Conservation (phyloP, 2,329 filamentous ascomycete genomes). For the Uncinocarpus reesii region DNA sequence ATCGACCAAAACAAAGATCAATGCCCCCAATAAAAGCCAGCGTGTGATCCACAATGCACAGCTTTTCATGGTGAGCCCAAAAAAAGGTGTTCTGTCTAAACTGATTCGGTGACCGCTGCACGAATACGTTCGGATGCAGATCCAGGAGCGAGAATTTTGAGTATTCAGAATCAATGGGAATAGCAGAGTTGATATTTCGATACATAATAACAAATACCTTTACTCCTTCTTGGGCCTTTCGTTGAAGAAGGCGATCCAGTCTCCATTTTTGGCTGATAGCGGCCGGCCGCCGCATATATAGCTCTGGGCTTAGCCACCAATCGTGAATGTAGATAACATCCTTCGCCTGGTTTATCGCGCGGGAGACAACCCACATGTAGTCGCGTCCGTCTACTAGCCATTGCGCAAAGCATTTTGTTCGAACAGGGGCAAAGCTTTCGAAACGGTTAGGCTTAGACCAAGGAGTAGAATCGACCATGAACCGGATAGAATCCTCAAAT, state of each 20-base stretch:
- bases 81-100: constrained; percentile 99
- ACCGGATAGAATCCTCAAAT: constrained; percentile 83
- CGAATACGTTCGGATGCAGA: constrained; percentile 92
- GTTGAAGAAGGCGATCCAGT: constrained; percentile 75
- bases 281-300: constrained; percentile 74
- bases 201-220: constrained; percentile 87
- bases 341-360: constrained; percentile 77
- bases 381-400: constrained; percentile 96
- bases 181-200: constrained; percentile 89
- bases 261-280: constrained; percentile 75
- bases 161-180: constrained; percentile 96
- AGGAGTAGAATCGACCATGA: constrained; percentile 70
- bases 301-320: constrained; percentile 88
- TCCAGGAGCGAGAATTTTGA: constrained; percentile 95
- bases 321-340: constrained; percentile 94
- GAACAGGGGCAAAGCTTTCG: constrained; percentile 80
- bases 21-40: constrained; percentile 92
- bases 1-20: constrained; percentile 90
- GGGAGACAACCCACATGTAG: constrained; percentile 90
- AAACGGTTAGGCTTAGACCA: constrained; percentile 81
- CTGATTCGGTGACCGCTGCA: constrained; percentile 92
- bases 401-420: constrained; percentile 76
- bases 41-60: constrained; percentile 86
- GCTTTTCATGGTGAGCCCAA: constrained; percentile 97
- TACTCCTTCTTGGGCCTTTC: constrained; percentile 80